Conservation (phyloP, 345 rosid species). For the Eucalyptus decipiens region DNA sequence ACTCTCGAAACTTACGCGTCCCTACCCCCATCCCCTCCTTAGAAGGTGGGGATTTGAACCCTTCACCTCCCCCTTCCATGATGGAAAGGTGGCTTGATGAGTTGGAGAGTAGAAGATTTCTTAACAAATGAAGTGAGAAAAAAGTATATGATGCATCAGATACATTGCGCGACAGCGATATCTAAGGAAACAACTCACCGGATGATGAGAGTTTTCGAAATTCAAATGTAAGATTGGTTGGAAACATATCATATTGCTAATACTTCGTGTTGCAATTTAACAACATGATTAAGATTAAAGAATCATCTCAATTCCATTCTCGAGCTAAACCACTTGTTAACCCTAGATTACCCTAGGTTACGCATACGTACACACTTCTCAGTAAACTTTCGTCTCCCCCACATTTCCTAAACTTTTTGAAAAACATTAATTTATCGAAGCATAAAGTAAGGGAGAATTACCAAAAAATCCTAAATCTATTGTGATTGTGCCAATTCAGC, state of each 20-base stretch:
- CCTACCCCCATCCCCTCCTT: too few relatives aligned
- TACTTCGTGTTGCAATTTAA: neutral
- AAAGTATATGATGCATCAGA: neutral
- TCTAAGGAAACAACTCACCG: neutral
- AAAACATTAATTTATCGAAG: neutral
- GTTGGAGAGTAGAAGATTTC: neutral
- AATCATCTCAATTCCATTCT: neutral
- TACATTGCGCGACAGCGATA: neutral
- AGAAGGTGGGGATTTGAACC: too few relatives aligned
- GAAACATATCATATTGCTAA: rapidly evolving
- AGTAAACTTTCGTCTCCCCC: neutral
- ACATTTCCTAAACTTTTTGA: neutral
- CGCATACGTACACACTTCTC: neutral
- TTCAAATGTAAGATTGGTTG: neutral
- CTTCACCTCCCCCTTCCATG: too few relatives aligned
- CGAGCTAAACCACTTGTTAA: neutral
- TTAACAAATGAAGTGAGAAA: neutral
- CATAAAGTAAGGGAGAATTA: too few relatives aligned
- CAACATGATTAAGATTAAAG: neutral
- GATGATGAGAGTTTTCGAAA: neutral
- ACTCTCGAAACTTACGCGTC: too few relatives aligned
- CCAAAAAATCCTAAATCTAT: too few relatives aligned
- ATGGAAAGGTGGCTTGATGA: too few relatives aligned
- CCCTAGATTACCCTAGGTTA: neutral
- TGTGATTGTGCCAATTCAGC: rapidly evolving